These are phyloP conservation scores for Penicillium coffeae DNA, from an alignment of 495 filamentous ascomycete genomes.

Conservation along the genomic window DNA sequence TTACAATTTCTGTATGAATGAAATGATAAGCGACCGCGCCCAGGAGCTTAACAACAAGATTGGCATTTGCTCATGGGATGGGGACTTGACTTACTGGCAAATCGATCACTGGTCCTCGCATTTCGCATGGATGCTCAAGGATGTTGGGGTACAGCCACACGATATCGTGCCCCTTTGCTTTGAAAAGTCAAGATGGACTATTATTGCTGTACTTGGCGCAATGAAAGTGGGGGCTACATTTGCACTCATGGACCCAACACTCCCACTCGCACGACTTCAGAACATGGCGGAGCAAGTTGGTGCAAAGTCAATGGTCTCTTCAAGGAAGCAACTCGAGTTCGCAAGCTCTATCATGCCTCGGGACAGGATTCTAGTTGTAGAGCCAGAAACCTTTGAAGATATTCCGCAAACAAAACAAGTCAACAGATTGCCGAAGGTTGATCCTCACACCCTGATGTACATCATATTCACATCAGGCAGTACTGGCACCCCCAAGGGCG, in stretches of 20 bases:
- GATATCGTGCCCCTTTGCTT: constrained; percentile 42
- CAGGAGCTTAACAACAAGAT: constrained; percentile 26
- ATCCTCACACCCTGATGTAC: constrained; percentile 33
- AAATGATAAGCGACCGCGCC: constrained; percentile 38
- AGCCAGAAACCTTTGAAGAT: constrained; percentile 15
- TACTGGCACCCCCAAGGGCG: constrained; percentile 55
- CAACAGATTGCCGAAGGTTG: constrained; percentile 20
- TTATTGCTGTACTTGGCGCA: constrained; percentile 39
- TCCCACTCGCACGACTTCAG: constrained; percentile 36
- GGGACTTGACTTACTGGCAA: constrained; percentile 41
- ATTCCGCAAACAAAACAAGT: not conserved
- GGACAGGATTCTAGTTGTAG: constrained; percentile 27
- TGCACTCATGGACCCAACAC: constrained; percentile 35
- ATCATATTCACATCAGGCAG: constrained; percentile 52
- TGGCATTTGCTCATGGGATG: constrained; percentile 48
- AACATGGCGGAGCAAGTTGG: constrained; percentile 34
- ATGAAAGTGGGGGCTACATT: constrained; percentile 42
- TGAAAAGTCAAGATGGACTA: constrained; percentile 47
- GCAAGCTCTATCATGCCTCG: constrained; percentile 23
- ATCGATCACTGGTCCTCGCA: constrained; percentile 35
- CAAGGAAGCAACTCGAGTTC: constrained; percentile 23
- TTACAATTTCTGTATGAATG: constrained; percentile 42
- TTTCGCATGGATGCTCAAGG: constrained; percentile 23
- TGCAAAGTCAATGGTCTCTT: constrained; percentile 32
- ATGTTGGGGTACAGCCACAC: constrained; percentile 27